Conservation (phyloP, 208 protist genomes). For the Leishmania guyanensis region DNA sequence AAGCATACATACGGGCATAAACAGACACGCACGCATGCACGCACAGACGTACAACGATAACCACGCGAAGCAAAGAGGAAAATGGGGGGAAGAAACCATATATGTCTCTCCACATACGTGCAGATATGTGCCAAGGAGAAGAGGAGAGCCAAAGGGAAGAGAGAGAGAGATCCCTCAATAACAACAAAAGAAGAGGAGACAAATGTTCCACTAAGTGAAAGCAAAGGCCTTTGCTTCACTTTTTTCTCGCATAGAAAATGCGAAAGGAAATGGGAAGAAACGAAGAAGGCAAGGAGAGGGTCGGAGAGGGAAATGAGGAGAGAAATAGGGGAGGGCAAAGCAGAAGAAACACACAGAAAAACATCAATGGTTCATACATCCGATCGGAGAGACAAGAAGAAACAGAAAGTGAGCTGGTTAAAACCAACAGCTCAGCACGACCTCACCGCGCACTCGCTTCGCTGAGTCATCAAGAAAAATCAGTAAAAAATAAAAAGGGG, state of each 20-base stretch:
- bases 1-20: background rate
- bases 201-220: slow-evolving; percentile 1
- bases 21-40: background rate
- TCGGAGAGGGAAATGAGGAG: background rate
- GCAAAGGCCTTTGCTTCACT: background rate
- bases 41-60: background rate
- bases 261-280: background rate
- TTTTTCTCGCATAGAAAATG: background rate
- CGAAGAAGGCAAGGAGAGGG: background rate
- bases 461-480: background rate
- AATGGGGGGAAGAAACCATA: background rate
- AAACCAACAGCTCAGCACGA: slow-evolving; percentile 3
- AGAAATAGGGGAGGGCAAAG: slow-evolving; percentile 4
- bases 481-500: slow-evolving; percentile 1
- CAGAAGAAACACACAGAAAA: slow-evolving; percentile 11
- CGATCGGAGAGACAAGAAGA: slow-evolving; percentile 4
- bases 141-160: background rate
- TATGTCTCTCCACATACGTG: background rate
- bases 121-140: background rate
- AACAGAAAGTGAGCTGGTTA: background rate
- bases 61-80: background rate
- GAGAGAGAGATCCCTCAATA: background rate
- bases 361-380: slow-evolving; percentile 9
- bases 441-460: background rate
- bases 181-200: background rate